Evolutionary conservation across 441 rosid species (phyloP).

Genomic region (Theobroma grandiflorum): DNA sequence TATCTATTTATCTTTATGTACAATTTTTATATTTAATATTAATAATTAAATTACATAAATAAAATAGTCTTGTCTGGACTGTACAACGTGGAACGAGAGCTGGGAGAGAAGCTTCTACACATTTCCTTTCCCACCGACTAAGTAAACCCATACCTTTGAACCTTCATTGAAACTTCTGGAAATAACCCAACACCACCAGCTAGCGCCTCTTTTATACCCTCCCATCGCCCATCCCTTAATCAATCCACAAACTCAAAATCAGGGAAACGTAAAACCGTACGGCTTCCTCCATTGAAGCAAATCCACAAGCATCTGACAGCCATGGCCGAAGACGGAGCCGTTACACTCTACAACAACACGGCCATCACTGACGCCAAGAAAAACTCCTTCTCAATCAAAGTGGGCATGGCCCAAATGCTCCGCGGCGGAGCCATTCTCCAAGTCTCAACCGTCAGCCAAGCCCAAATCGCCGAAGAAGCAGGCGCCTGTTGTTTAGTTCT

Average conservation of each 20-base stretch:
- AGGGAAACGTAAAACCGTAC: neutral
- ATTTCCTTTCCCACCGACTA: conserved; percentile 41
- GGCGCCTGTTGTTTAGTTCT: conserved; percentile 73
- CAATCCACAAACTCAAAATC: neutral
- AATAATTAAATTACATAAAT: neutral
- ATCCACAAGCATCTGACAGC: conserved; percentile 23
- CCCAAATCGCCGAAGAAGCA: conserved; percentile 76
- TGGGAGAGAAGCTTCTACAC: conserved; percentile 33
- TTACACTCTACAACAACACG: conserved; percentile 67
- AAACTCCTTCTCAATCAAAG: conserved; percentile 72
- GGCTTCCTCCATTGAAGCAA: conserved; percentile 19
- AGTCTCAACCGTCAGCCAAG: conserved; percentile 55
- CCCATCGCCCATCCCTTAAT: neutral
- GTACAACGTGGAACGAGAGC: neutral
- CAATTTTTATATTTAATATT: no score
- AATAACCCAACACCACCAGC: neutral
- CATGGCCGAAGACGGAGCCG: conserved; percentile 81
- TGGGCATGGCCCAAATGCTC: conserved; percentile 73
- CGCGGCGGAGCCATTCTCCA: conserved; percentile 81
- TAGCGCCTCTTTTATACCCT: neutral
- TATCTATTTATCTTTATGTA: no score
- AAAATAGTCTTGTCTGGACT: neutral
- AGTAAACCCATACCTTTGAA: conserved; percentile 16
- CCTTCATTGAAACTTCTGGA: conserved; percentile 48
- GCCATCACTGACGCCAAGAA: conserved; percentile 73